These are phyloP conservation scores for Fusarium neocosmosporiellum DNA, from an alignment of 2,329 filamentous ascomycete genomes.

Conservation along the genomic window DNA sequence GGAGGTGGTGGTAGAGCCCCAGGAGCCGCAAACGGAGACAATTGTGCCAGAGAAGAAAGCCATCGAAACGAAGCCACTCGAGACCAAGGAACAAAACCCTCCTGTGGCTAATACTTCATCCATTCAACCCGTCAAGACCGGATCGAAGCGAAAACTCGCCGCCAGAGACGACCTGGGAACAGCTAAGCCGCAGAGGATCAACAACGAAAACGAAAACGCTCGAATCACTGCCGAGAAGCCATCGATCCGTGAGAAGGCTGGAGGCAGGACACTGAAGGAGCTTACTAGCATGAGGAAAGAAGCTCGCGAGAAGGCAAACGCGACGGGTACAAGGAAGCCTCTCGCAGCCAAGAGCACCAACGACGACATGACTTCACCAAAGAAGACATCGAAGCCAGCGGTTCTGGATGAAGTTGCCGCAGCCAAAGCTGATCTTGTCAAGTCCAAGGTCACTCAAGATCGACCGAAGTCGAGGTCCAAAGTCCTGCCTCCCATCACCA, in stretches of 20 bases:
- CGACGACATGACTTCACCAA: slow-evolving; percentile 68
- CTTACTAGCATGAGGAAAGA: slow-evolving; percentile 56
- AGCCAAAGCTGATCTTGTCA: slow-evolving; percentile 52
- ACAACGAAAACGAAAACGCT: slow-evolving; percentile 46
- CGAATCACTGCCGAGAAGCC: slow-evolving; percentile 39
- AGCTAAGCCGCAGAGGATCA: slow-evolving; percentile 36
- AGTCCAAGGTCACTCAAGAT: slow-evolving; percentile 42
- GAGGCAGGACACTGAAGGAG: slow-evolving; percentile 60
- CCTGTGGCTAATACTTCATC: slow-evolving; percentile 18
- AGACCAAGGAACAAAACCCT: slow-evolving; percentile 13
- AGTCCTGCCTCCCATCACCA: slow-evolving; percentile 31
- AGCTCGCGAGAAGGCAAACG: slow-evolving; percentile 47
- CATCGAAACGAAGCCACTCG: slow-evolving; percentile 7
- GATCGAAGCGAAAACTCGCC: slow-evolving; percentile 69
- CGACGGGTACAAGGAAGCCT: slow-evolving; percentile 56
- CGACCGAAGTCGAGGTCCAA: slow-evolving; percentile 45
- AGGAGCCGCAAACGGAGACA: background rate
- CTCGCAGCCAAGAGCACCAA: slow-evolving; percentile 70
- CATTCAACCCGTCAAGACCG: slow-evolving; percentile 53
- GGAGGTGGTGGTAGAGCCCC: background rate
- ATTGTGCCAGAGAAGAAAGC: background rate
- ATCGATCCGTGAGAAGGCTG: slow-evolving; percentile 50
- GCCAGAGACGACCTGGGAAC: slow-evolving; percentile 65
- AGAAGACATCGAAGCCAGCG: slow-evolving; percentile 56
- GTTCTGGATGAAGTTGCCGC: slow-evolving; percentile 52